Evolutionary conservation across 1,284 basidiomycete genomes (phyloP), one percentile per base, ranked within the genome.

Genomic region (Inonotus hispidus): DNA sequence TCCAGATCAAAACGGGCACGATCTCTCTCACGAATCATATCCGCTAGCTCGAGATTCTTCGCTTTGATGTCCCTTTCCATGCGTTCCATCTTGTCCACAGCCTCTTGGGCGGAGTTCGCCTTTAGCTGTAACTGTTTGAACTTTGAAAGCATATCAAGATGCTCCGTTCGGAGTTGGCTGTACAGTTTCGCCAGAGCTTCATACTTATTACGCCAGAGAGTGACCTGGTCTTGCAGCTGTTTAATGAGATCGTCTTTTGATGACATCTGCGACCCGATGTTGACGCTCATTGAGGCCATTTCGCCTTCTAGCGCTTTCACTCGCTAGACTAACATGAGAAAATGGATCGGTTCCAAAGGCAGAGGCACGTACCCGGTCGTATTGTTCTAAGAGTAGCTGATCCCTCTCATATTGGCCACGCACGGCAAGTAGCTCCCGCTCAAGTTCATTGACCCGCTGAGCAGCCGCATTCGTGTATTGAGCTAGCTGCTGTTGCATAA

Each of bases 41-140:
- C 97, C 29, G 96, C 96, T 37, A 99, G 79, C 74, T 99, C 97
- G 60, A 99, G 77, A 72, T 98, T 99, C 84, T 99, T 99, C 45
- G 93, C 82, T 78, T 99, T 99, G 69, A 98, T 81, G 72, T 99
- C 97, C 39, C 95, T 82, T 73, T 99, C 97, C 95, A 99, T 99
- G 63, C 95, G 82, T 75, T 99, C 97, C 95, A 99, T 98, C 70
- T 89, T 90, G 74, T 99, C 96, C 57, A 99, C 90, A n/a, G 96
- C 93, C 75, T 99, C 97, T 73, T 98, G 96, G 0, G 97, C 95
- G 58, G 95, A 98, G 72, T 95, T 97, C 21, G 97, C 97, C 75
- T 98, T 98, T 69, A 99, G 84, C 73, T 99, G 95, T 83, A 97
- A 85, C 70, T 93, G 90, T 79, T 99, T 99, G 81, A 93, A 96